Evolutionary conservation across 768 basidiomycete genomes (phyloP).

Genomic region (Termitomyces sp.): DNA sequence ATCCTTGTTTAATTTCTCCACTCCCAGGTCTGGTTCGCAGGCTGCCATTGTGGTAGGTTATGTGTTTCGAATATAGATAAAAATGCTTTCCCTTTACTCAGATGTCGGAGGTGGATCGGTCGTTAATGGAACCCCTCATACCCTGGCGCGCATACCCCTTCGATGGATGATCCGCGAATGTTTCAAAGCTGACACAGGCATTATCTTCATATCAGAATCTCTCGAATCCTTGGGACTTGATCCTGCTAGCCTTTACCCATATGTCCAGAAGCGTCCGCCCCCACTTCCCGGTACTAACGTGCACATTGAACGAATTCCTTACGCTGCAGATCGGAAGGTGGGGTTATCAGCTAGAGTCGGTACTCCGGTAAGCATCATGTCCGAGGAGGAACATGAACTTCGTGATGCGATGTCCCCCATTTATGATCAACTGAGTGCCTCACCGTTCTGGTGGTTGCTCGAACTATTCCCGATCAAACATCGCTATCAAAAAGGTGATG

Average conservation of each 20-base stretch:
- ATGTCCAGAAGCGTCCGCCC: constrained; percentile 26
- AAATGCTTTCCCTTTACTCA: constrained; percentile 9
- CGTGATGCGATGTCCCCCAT: constrained; percentile 40
- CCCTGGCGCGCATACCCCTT: constrained; percentile 47
- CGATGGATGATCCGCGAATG: constrained; percentile 72
- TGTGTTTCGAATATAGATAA: neutral
- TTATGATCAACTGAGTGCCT: constrained; percentile 46
- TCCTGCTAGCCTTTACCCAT: constrained; percentile 29
- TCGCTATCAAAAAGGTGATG: constrained; percentile 28
- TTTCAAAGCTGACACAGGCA: constrained; percentile 50
- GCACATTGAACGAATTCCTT: constrained; percentile 18
- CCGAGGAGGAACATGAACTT: constrained; percentile 52
- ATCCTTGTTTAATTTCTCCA: neutral
- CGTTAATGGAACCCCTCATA: constrained; percentile 31
- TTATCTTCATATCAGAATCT: constrained; percentile 47
- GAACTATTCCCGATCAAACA: constrained; percentile 40
- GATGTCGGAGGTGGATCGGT: constrained; percentile 54
- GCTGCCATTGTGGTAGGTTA: constrained; percentile 28
- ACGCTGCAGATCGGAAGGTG: neutral
- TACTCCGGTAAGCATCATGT: neutral
- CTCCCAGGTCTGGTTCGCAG: constrained; percentile 43
- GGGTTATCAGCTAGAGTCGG: neutral
- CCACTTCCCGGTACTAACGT: constrained; percentile 14
- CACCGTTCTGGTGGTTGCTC: constrained; percentile 55
- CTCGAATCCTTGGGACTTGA: constrained; percentile 41